These are phyloP conservation scores for Ustulina deusta DNA, from an alignment of 2,329 filamentous ascomycete species.

Conservation along the genomic window DNA sequence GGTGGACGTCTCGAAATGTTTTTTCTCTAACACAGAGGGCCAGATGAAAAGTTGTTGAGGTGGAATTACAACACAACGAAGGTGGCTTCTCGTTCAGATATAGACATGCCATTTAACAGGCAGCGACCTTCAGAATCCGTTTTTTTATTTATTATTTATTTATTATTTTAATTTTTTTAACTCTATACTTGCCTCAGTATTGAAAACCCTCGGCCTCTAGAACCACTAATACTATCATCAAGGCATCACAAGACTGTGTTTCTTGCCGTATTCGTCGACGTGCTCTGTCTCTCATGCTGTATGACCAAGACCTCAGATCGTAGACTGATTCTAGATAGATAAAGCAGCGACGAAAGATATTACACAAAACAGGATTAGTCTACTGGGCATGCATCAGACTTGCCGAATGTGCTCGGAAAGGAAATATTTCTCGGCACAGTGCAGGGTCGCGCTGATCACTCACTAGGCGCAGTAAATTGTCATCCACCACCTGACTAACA, in stretches of 20 bases:
- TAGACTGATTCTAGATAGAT: neutral
- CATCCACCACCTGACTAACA: neutral
- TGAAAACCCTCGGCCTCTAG: neutral
- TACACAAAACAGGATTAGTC: neutral
- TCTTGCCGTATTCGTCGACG: neutral
- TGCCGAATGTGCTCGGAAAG: neutral
- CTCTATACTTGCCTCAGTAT: neutral
- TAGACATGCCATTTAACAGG: neutral
- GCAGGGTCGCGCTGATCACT: neutral
- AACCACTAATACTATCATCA: neutral
- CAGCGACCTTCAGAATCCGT: neutral
- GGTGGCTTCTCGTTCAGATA: slow-evolving; percentile 10
- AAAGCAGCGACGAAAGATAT: slow-evolving; percentile 7
- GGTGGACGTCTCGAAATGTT: neutral
- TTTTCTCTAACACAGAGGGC: neutral
- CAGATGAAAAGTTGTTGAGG: neutral
- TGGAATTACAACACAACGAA: neutral
- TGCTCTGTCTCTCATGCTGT: slow-evolving; percentile 1
- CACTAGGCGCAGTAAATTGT: neutral
- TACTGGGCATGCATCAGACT: neutral
- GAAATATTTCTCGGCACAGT: neutral
- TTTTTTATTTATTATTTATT: no score
- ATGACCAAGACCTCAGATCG: neutral
- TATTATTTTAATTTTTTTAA: no score
- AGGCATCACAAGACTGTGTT: neutral